Evolutionary conservation across 768 basidiomycete genomes (phyloP).

Genomic region (Coprinopsis strossmayeri): DNA sequence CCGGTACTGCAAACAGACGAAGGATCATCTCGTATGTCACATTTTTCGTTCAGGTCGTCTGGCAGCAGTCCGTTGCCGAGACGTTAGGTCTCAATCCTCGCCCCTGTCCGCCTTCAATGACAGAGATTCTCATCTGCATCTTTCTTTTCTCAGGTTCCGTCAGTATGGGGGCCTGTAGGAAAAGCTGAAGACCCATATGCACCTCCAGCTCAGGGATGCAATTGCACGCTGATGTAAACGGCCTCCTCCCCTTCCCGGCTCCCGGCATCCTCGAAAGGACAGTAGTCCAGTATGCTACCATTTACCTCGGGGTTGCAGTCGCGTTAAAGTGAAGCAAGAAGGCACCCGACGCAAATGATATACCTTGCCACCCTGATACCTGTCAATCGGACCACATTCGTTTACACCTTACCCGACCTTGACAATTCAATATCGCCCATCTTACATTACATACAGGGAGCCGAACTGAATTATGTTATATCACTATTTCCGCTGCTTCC

Average conservation of each 20-base stretch:
- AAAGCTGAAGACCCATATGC: slow-evolving; percentile 93
- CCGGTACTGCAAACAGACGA: slow-evolving; percentile 89
- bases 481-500: background rate
- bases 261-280: background rate
- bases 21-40: slow-evolving; percentile 76
- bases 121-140: background rate
- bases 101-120: slow-evolving; percentile 12
- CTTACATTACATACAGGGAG: background rate
- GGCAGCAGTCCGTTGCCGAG: too few species aligned
- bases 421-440: background rate
- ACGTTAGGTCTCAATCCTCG: slow-evolving; percentile 2
- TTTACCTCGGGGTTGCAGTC: too few species aligned
- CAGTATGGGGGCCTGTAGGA: slow-evolving; percentile 88
- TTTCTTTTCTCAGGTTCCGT: slow-evolving; percentile 58
- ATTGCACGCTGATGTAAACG: slow-evolving; percentile 61
- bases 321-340: background rate
- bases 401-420: background rate
- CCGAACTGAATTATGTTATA: background rate
- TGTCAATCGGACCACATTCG: background rate
- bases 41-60: too few species aligned
- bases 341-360: background rate
- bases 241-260: background rate
- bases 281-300: background rate
- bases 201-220: slow-evolving; percentile 69
- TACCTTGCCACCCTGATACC: background rate